Percentiles rank a stretch among this genome's conserved stretches.
These are phyloP conservation scores for Sugiyamaella smithiae DNA, from an alignment of 805 yeast genomes.

Conservation along the genomic window DNA sequence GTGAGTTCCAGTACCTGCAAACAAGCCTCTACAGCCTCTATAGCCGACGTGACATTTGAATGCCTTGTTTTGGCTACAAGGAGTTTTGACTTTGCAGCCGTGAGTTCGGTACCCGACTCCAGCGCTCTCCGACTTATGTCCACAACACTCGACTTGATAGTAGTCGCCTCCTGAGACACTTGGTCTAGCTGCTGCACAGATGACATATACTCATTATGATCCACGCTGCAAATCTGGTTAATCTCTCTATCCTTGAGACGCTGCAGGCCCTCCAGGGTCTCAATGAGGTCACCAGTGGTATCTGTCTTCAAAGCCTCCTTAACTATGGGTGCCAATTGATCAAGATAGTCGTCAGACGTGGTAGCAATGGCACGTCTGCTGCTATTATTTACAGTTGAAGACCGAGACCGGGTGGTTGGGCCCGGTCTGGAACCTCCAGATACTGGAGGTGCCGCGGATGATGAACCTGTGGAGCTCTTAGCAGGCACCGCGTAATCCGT, in stretches of 20 bases:
- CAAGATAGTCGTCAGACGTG: constrained; percentile 62
- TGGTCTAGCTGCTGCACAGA: constrained; percentile 61
- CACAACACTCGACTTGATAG: constrained; percentile 52
- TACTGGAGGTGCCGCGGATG: neutral
- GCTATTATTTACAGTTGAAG: neutral
- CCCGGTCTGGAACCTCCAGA: neutral
- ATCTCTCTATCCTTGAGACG: constrained; percentile 60
- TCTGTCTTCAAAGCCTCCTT: constrained; percentile 56
- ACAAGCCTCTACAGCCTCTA: constrained; percentile 64
- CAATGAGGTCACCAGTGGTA: constrained; percentile 55
- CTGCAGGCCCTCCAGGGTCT: constrained; percentile 55
- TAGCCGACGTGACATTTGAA: constrained; percentile 68
- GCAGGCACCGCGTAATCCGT: constrained; percentile 21
- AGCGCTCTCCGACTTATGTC: constrained; percentile 57
- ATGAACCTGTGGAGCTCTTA: constrained; percentile 4
- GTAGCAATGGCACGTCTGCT: constrained; percentile 9
- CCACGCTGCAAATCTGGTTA: constrained; percentile 56
- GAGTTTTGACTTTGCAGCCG: constrained; percentile 53
- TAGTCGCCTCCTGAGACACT: constrained; percentile 57
- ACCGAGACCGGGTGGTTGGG: neutral
- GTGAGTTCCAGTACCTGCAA: constrained; percentile 81
- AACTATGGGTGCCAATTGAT: constrained; percentile 74
- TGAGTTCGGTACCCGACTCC: constrained; percentile 63
- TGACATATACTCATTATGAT: constrained; percentile 47
- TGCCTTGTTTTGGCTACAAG: constrained; percentile 62